Conservation (phyloP, 768 basidiomycete species). For the Serendipita sp. region DNA sequence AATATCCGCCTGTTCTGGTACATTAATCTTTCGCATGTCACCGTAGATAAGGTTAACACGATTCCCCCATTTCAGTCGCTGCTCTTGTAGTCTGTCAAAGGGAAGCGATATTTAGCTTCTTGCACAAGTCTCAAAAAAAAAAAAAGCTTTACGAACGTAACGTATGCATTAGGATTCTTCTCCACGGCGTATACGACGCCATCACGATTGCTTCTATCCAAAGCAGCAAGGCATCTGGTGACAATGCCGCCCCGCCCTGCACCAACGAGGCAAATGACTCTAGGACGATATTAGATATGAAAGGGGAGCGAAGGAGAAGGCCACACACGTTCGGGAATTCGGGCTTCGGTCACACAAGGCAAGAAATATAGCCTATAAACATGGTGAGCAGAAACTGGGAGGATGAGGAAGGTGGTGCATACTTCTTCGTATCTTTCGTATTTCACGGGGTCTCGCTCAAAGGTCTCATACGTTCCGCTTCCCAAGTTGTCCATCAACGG, state of each 20-base stretch:
- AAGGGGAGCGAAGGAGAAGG: slow-evolving; percentile 5
- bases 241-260: slow-evolving; percentile 92
- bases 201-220: slow-evolving; percentile 45
- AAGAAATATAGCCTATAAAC: slow-evolving; percentile 52
- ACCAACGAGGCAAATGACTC: slow-evolving; percentile 80
- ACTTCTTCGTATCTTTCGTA: slow-evolving; percentile 92
- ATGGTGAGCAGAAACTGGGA: background rate
- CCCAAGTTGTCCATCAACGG: slow-evolving; percentile 96
- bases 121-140: background rate
- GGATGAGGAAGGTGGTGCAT: background rate
- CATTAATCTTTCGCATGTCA: slow-evolving; percentile 74
- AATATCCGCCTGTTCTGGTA: slow-evolving; percentile 84
- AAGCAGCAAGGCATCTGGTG: slow-evolving; percentile 62
- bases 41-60: slow-evolving; percentile 75
- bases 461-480: slow-evolving; percentile 91
- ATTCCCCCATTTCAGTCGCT: slow-evolving; percentile 69
- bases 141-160: slow-evolving; percentile 49
- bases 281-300: slow-evolving; percentile 20
- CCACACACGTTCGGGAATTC: slow-evolving; percentile 45
- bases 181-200: slow-evolving; percentile 77
- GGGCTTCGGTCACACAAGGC: slow-evolving; percentile 61
- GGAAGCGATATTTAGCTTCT: background rate
- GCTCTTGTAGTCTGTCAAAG: slow-evolving; percentile 62
- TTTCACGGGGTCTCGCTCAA: slow-evolving; percentile 95
- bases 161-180: slow-evolving; percentile 91